Conservation (phyloP, 495 filamentous ascomycete genomes). For the Neurospora africana region DNA sequence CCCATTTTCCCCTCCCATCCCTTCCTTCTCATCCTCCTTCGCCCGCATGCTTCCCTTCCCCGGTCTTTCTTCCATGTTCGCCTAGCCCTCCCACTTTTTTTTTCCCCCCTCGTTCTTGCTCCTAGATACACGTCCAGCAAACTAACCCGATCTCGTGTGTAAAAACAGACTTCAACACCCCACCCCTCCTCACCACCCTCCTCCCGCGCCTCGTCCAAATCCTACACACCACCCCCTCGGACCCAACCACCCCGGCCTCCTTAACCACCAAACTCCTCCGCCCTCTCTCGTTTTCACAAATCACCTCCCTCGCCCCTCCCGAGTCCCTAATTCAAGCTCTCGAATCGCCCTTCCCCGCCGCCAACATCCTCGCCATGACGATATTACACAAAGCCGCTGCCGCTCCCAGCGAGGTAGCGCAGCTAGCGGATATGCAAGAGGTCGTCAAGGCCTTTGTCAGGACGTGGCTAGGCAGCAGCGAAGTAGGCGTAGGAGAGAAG, state of each 20-base stretch:
- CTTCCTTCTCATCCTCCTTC: background rate
- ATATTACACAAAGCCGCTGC: constrained; percentile 62
- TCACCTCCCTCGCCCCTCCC: constrained; percentile 42
- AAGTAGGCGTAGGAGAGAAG: constrained; percentile 63
- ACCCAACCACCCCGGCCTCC: constrained; percentile 39
- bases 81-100: background rate
- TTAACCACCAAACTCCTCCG: constrained; percentile 44
- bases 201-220: constrained; percentile 39
- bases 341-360: constrained; percentile 47
- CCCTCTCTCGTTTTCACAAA: constrained; percentile 40
- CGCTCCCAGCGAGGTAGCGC: constrained; percentile 50
- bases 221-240: constrained; percentile 36
- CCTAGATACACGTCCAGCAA: background rate
- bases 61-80: background rate
- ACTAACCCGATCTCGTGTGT: background rate
- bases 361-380: constrained; percentile 60
- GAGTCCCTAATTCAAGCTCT: constrained; percentile 46
- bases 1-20: background rate
- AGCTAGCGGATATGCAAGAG: constrained; percentile 54
- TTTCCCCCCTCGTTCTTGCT: background rate
- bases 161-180: constrained; percentile 33
- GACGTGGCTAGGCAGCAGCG: constrained; percentile 60
- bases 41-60: background rate
- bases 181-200: constrained; percentile 35
- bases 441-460: constrained; percentile 51